A percentile compares a stretch with the other conserved stretches of the same genome.
Evolutionary conservation across 2,329 filamentous ascomycete species (phyloP).

Genomic region (Sporothrix pallida): DNA sequence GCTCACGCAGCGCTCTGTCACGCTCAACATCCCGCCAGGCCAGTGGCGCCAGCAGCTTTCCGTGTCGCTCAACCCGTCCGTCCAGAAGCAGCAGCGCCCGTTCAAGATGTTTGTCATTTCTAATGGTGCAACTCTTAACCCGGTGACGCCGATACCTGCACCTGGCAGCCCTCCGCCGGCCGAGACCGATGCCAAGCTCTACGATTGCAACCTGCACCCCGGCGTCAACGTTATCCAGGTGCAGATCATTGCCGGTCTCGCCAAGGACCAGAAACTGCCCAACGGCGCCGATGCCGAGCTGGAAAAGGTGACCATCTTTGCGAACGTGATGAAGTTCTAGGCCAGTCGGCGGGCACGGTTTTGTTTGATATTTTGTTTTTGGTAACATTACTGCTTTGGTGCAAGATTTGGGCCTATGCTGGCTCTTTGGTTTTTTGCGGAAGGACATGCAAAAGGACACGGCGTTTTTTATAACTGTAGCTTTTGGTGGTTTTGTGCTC

Average conservation of each 20-base stretch:
- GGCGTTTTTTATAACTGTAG: conserved; percentile 9
- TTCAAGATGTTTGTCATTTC: conserved; percentile 78
- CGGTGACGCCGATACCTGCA: conserved; percentile 45
- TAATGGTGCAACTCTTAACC: conserved; percentile 67
- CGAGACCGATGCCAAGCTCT: conserved; percentile 60
- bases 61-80: conserved; percentile 66
- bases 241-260: conserved; percentile 74
- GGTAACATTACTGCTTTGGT: not conserved
- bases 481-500: too few relatives aligned
- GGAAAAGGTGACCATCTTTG: conserved; percentile 78
- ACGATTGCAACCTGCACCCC: conserved; percentile 72
- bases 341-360: not conserved
- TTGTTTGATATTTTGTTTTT: not conserved
- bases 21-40: conserved; percentile 69
- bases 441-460: not conserved
- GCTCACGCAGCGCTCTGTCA: conserved; percentile 73
- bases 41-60: conserved; percentile 75
- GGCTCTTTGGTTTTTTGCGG: not conserved
- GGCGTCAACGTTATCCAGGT: conserved; percentile 81
- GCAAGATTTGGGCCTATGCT: not conserved
- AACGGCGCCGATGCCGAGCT: conserved; percentile 71
- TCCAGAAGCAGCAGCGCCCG: conserved; percentile 67
- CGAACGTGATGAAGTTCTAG: conserved; percentile 66
- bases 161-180: not conserved
- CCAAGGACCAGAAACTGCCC: conserved; percentile 61